Percentiles rank a stretch among this genome's conserved stretches.
These are phyloP conservation scores for Lachancea kluyveri DNA, from an alignment of 805 yeast genomes.

Conservation along the genomic window DNA sequence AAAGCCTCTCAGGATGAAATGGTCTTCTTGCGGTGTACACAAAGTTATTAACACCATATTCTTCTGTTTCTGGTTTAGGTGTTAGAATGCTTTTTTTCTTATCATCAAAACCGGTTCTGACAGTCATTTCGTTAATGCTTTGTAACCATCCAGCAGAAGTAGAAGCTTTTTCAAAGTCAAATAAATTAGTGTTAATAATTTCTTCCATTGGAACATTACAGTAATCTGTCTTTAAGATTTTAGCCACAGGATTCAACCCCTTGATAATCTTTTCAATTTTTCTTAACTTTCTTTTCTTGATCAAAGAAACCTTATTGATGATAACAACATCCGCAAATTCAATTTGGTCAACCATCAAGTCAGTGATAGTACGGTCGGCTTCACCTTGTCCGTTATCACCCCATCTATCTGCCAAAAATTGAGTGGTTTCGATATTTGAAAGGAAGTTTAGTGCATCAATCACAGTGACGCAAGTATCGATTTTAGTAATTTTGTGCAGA, in stretches of 20 bases:
- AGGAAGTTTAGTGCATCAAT: slow-evolving; percentile 39
- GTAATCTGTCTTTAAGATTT: slow-evolving; percentile 32
- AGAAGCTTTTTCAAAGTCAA: slow-evolving; percentile 37
- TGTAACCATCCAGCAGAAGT: slow-evolving; percentile 42
- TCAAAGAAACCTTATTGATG: slow-evolving; percentile 33
- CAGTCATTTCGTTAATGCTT: slow-evolving; percentile 35
- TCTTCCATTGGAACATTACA: slow-evolving; percentile 33
- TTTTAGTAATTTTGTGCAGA: slow-evolving; percentile 32
- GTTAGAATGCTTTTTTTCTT: slow-evolving; percentile 22
- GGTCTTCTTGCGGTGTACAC: slow-evolving; percentile 38
- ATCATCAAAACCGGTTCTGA: slow-evolving; percentile 31
- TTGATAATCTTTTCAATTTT: slow-evolving; percentile 32
- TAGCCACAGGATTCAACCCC: slow-evolving; percentile 39
- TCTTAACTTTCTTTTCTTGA: slow-evolving; percentile 23
- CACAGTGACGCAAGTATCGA: slow-evolving; percentile 44
- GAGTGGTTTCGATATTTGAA: slow-evolving; percentile 38
- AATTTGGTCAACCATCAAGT: slow-evolving; percentile 41
- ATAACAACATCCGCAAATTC: slow-evolving; percentile 42
- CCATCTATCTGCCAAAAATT: slow-evolving; percentile 36
- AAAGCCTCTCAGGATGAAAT: slow-evolving; percentile 40
- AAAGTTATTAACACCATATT: slow-evolving; percentile 40
- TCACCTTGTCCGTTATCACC: slow-evolving; percentile 37
- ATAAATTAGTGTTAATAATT: slow-evolving; percentile 34
- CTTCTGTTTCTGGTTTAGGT: slow-evolving; percentile 42
- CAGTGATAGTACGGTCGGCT: slow-evolving; percentile 40